Evolutionary conservation across 2,329 filamentous ascomycete genomes (phyloP).

Genomic region (Cryphonectria carpinicola): DNA sequence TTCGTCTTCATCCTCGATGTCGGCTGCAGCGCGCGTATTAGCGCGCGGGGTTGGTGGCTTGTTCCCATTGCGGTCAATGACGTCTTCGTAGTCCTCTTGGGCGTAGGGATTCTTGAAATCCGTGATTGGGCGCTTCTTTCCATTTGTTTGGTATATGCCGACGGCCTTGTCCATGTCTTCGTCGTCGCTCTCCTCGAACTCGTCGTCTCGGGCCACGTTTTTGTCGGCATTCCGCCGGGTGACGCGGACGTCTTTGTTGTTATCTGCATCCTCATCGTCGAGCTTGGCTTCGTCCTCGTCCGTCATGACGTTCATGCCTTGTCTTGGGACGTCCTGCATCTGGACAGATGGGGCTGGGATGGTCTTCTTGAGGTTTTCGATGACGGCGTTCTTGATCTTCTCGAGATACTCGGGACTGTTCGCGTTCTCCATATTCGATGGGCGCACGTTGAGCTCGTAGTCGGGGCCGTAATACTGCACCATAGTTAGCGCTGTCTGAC

Average conservation of each 20-base stretch:
- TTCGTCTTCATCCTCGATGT: slow-evolving; percentile 26
- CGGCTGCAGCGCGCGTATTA: slow-evolving; percentile 3
- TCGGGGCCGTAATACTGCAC: slow-evolving; percentile 86
- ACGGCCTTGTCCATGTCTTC: slow-evolving; percentile 78
- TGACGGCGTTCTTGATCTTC: slow-evolving; percentile 78
- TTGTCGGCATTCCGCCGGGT: slow-evolving; percentile 85
- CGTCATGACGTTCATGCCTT: slow-evolving; percentile 61
- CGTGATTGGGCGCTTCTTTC: slow-evolving; percentile 54
- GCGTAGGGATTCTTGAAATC: slow-evolving; percentile 53
- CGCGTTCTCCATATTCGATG: slow-evolving; percentile 89
- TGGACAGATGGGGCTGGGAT: slow-evolving; percentile 88
- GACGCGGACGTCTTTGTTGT: slow-evolving; percentile 81
- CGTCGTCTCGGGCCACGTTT: slow-evolving; percentile 73
- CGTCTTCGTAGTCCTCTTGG: slow-evolving; percentile 44
- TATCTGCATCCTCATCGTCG: slow-evolving; percentile 78
- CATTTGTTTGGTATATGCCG: slow-evolving; percentile 63
- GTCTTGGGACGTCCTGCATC: slow-evolving; percentile 75
- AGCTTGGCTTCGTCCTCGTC: slow-evolving; percentile 70
- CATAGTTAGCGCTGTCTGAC: slow-evolving; percentile 25
- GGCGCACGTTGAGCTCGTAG: slow-evolving; percentile 85
- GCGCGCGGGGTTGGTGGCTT: slow-evolving; percentile 24
- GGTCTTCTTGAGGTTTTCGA: slow-evolving; percentile 86
- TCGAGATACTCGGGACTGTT: slow-evolving; percentile 83
- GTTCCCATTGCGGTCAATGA: slow-evolving; percentile 27
- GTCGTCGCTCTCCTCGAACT: slow-evolving; percentile 87